Conservation (phyloP, 2,329 filamentous ascomycete genomes). For the Sporothrix dimorphospora region DNA sequence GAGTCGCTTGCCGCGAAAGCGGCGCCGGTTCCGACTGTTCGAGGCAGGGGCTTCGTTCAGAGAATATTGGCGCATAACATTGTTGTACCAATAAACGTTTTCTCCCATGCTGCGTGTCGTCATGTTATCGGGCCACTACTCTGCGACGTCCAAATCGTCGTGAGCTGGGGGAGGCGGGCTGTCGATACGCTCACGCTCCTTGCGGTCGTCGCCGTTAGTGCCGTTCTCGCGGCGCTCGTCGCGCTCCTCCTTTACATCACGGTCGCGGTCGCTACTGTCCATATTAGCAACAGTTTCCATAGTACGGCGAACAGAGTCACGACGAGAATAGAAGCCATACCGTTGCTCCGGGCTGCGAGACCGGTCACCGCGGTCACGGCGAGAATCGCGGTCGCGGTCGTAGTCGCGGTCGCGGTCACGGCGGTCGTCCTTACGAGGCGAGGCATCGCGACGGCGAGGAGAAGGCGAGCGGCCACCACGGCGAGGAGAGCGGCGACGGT, state of each 20-base stretch:
- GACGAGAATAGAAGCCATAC: constrained; percentile 42
- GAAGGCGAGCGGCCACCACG: constrained; percentile 72
- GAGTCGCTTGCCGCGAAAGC: neutral
- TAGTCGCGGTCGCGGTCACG: constrained; percentile 76
- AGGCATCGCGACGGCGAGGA: constrained; percentile 81
- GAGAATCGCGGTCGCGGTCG: constrained; percentile 69
- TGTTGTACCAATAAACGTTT: neutral
- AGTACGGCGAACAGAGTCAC: neutral
- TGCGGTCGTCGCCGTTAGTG: constrained; percentile 85
- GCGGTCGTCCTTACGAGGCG: constrained; percentile 86
- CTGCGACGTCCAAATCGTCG: constrained; percentile 94
- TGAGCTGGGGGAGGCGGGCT: constrained; percentile 81
- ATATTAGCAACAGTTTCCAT: constrained; percentile 47
- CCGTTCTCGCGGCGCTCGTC: constrained; percentile 72
- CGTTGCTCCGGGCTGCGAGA: constrained; percentile 70
- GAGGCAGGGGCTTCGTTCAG: neutral
- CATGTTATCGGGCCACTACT: constrained; percentile 50
- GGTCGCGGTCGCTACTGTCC: constrained; percentile 56
- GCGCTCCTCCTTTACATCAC: constrained; percentile 71
- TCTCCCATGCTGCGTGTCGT: neutral
- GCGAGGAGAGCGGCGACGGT: constrained; percentile 66
- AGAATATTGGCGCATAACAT: neutral
- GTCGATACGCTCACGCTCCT: constrained; percentile 58
- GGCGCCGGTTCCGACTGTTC: neutral
- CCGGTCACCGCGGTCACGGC: constrained; percentile 73